Base-by-base conservation (phyloP, 768 basidiomycete genomes). In the Chiua virens region DNA sequence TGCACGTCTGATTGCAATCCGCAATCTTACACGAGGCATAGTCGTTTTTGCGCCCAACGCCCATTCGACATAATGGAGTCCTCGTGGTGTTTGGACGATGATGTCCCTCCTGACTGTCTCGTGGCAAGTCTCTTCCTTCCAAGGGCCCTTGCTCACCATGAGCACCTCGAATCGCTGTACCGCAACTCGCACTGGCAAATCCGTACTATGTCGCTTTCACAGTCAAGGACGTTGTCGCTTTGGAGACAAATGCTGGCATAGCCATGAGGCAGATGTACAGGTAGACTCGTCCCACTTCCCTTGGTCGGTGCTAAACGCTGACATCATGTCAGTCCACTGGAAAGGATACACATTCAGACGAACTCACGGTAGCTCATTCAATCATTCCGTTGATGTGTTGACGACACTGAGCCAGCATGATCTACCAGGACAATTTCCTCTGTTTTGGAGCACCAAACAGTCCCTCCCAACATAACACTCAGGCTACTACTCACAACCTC, bases 231-330 rank as follows among this genome's bases (percentile, higher is more conserved):
- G 45, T 17, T 68, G 67, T 58, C 69, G 57, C 22, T 65, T 38
- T 36, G 69, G 65, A 18, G 50, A 51, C 40, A 55, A 46, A 32
- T 68, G 67, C 57, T 65, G 18, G 52, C n/a, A n/a, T n/a, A n/a
- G n/a, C n/a, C n/a, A n/a, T n/a, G 54, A 58, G 6, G 32, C 4
- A 14, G 13, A 28, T 0, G 36, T 52, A 5, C 62, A 53, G 50
- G 54, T 56, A 37, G 52, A 2, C 36, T 6, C n/a, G 3, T 34
- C 11, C 21, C 30, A 8, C 13, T 6, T 3, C 32, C 35, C 1
- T 15, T 7, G 1, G 14, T n/a, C n/a, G n/a, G n/a, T n/a, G n/a
- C n/a, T n/a, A 34, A 21, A 35, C 38, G 22, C 22, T 23, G 27
- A 23, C 32, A 15, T 15, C n/a, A n/a, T 32, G 3, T 32, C 32